phyloP scores from a whole-genome alignment of 2,329 filamentous ascomycete species.

The Gnomoniopsis sp. region DNA sequence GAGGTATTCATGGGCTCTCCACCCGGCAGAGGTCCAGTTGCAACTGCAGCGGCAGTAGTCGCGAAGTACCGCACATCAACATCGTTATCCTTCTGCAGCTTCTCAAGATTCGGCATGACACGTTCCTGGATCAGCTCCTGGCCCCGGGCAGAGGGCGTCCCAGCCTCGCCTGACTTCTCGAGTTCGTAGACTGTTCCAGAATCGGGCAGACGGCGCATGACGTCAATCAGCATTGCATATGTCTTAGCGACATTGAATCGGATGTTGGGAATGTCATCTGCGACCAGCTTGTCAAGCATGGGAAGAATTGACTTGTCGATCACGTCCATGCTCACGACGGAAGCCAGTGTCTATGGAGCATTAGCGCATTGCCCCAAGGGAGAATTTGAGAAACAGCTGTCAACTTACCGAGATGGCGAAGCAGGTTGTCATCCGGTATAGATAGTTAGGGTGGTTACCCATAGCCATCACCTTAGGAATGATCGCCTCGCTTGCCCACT shows the following conservation, averaged over 20 bases:
- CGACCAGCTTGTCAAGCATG: conserved; percentile 91
- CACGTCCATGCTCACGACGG: conserved; percentile 88
- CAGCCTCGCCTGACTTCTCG: conserved; percentile 69
- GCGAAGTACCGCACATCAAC: conserved; percentile 98
- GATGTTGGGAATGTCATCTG: conserved; percentile 96
- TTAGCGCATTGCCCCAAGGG: background rate
- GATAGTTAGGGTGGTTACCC: conserved; percentile 97
- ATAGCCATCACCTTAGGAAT: conserved; percentile 98
- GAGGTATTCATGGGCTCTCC: conserved; percentile 64
- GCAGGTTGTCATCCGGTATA: conserved; percentile 99
- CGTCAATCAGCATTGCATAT: conserved; percentile 83
- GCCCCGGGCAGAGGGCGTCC: conserved; percentile 65
- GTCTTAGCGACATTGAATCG: conserved; percentile 99
- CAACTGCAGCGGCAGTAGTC: conserved; percentile 73
- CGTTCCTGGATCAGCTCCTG: conserved; percentile 80
- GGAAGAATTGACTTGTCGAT: conserved; percentile 91
- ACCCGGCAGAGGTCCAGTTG: conserved; percentile 41
- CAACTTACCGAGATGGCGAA: conserved; percentile 91
- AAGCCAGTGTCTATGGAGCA: conserved; percentile 73
- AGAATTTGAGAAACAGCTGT: background rate
- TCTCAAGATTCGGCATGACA: conserved; percentile 86
- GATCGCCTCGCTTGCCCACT: conserved; percentile 95
- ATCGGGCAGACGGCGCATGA: conserved; percentile 86
- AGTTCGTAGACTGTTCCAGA: conserved; percentile 81
- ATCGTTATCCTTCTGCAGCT: conserved; percentile 95